Evolutionary conservation across 2,329 filamentous ascomycete genomes (phyloP).

Genomic region (Cercospora zeina): DNA sequence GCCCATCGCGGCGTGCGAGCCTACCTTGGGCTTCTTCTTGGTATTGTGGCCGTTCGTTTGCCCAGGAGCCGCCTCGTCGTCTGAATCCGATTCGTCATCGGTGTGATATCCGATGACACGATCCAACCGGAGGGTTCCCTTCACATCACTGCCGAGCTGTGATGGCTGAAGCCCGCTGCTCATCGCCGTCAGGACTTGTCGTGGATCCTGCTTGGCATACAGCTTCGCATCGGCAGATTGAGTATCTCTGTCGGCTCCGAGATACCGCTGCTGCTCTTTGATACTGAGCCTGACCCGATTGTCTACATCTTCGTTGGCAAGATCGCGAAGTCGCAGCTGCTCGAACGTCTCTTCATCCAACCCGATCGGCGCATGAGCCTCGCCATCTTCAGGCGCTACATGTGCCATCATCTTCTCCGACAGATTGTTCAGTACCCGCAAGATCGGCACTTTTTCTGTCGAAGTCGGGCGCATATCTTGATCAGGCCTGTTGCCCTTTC

Average conservation of each 20-base stretch:
- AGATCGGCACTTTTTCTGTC: conserved; percentile 78
- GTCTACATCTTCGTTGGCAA: conserved; percentile 72
- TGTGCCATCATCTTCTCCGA: conserved; percentile 93
- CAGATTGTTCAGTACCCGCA: conserved; percentile 82
- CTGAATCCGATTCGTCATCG: conserved; percentile 59
- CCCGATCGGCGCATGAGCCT: conserved; percentile 64
- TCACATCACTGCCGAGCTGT: conserved; percentile 36
- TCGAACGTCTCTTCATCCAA: conserved; percentile 73
- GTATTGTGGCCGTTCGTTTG: conserved; percentile 30
- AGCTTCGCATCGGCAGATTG: conserved; percentile 53
- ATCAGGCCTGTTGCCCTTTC: conserved; percentile 83
- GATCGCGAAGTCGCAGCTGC: conserved; percentile 74
- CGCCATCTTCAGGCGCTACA: conserved; percentile 75
- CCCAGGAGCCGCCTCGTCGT: conserved; percentile 49
- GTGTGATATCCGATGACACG: conserved; percentile 68
- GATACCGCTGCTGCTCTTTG: conserved; percentile 82
- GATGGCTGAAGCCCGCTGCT: conserved; percentile 61
- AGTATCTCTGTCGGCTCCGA: conserved; percentile 56
- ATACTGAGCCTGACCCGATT: conserved; percentile 81
- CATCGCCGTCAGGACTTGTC: conserved; percentile 65
- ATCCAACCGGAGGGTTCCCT: conserved; percentile 53
- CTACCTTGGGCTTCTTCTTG: conserved; percentile 56
- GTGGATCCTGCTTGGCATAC: conserved; percentile 70
- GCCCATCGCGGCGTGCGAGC: conserved; percentile 66
- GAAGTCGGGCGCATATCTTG: conserved; percentile 80